A percentile compares a stretch with the other conserved stretches of the same genome.
phyloP scores from a whole-genome alignment of 2,329 filamentous ascomycete species.

The Microdochium bolleyi region DNA sequence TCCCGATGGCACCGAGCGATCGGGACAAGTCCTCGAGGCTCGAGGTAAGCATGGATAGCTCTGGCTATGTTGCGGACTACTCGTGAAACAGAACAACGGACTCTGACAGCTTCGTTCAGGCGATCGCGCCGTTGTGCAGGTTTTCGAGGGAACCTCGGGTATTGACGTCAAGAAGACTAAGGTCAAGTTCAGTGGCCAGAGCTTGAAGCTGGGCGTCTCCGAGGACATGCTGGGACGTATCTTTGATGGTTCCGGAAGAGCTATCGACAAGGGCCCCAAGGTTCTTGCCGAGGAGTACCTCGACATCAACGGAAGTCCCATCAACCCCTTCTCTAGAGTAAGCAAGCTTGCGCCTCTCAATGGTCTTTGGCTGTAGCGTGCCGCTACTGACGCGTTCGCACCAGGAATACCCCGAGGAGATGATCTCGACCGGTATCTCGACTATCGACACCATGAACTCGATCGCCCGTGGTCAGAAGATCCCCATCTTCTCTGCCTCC shows the following conservation, averaged over 20 bases:
- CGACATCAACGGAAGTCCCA: slow-evolving; percentile 97
- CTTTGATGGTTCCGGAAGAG: slow-evolving; percentile 94
- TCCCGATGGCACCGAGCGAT: slow-evolving; percentile 87
- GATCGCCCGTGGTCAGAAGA: slow-evolving; percentile 98
- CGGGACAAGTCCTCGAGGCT: slow-evolving; percentile 94
- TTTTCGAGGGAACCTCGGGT: slow-evolving; percentile 94
- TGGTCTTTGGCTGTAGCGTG: not conserved
- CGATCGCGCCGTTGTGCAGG: slow-evolving; percentile 90
- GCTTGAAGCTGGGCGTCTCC: slow-evolving; percentile 95
- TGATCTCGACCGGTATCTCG: slow-evolving; percentile 99
- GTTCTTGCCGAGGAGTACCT: slow-evolving; percentile 96
- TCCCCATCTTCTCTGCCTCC: slow-evolving; percentile 96
- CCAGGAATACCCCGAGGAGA: slow-evolving; percentile 97
- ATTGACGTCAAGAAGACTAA: slow-evolving; percentile 99
- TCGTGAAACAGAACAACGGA: too few species aligned
- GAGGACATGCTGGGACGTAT: slow-evolving; percentile 99
- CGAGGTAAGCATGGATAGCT: slow-evolving; percentile 56
- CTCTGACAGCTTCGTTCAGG: slow-evolving; percentile 42
- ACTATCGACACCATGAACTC: slow-evolving; percentile 98
- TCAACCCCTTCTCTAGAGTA: slow-evolving; percentile 96
- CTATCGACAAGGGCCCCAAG: slow-evolving; percentile 98
- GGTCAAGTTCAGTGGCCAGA: slow-evolving; percentile 95
- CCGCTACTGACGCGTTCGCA: slow-evolving; percentile 9
- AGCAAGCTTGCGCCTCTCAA: slow-evolving; percentile 17
- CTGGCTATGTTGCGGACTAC: too few species aligned